These are phyloP conservation scores for Saccharomyces hybrid DNA, from an alignment of 1,139 yeast genomes.

Conservation along the genomic window DNA sequence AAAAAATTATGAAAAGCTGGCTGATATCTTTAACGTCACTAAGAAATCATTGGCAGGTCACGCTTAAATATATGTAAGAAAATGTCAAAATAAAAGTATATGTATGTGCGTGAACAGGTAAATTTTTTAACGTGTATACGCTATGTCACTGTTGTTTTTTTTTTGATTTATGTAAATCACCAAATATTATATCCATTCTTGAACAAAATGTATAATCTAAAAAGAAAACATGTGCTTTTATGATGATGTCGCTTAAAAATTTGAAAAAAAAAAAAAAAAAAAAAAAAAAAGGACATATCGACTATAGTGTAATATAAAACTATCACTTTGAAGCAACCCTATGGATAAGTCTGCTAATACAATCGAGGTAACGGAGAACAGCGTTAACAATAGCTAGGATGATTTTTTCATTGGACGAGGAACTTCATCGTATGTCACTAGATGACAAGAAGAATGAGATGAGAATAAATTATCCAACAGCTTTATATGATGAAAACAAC, in stretches of 20 bases:
- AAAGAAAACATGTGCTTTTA: neutral
- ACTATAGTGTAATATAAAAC: neutral
- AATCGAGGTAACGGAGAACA: neutral
- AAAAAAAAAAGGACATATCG: neutral
- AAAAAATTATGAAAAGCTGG: conserved; percentile 29
- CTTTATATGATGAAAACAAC: neutral
- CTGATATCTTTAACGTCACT: conserved; percentile 14
- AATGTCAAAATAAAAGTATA: neutral
- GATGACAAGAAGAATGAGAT: conserved; percentile 12
- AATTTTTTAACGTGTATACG: neutral
- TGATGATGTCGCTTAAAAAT: neutral
- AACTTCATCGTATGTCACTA: conserved; percentile 14
- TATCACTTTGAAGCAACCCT: neutral
- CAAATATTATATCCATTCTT: neutral
- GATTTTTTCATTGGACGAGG: conserved; percentile 28
- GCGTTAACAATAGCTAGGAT: conserved; percentile 5
- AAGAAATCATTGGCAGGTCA: conserved; percentile 6
- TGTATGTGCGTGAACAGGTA: neutral
- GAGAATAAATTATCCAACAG: conserved; percentile 5
- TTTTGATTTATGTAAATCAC: neutral
- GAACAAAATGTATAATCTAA: neutral
- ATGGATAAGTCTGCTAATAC: neutral
- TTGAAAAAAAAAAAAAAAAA: neutral
- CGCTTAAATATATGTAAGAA: neutral
- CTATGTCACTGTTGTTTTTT: neutral